These are phyloP conservation scores for Trichophyton equinum DNA, from an alignment of 2,329 filamentous ascomycete species.

Conservation along the genomic window DNA sequence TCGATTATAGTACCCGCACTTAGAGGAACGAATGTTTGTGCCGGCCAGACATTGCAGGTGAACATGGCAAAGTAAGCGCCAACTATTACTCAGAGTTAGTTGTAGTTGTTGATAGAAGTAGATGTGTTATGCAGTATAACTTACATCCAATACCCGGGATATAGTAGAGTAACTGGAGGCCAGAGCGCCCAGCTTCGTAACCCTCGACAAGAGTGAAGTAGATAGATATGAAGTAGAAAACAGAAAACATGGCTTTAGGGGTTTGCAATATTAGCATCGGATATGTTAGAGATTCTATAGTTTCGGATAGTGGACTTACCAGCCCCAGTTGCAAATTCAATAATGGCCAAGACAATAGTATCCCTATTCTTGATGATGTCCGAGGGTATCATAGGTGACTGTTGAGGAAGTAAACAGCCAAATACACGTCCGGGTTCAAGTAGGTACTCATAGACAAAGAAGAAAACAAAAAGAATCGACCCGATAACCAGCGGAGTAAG, in stretches of 20 bases:
- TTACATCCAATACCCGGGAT: slow-evolving; percentile 49
- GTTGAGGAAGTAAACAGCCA: slow-evolving; percentile 38
- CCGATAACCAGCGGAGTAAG: slow-evolving; percentile 40
- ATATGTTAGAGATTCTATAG: slow-evolving; percentile 43
- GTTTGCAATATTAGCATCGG: slow-evolving; percentile 45
- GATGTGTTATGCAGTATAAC: slow-evolving; percentile 11
- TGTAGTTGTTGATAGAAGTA: background rate
- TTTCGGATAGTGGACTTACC: slow-evolving; percentile 18
- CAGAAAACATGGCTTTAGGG: slow-evolving; percentile 32
- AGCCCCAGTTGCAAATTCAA: slow-evolving; percentile 50
- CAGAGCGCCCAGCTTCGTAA: slow-evolving; percentile 40
- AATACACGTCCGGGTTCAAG: slow-evolving; percentile 41
- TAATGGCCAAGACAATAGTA: slow-evolving; percentile 47
- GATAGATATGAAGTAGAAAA: slow-evolving; percentile 56
- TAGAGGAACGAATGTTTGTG: slow-evolving; percentile 49
- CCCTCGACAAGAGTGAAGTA: slow-evolving; percentile 54
- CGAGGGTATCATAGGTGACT: slow-evolving; percentile 54
- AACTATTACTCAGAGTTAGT: slow-evolving; percentile 17
- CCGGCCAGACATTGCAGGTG: slow-evolving; percentile 48
- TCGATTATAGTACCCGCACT: slow-evolving; percentile 46
- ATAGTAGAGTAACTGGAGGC: slow-evolving; percentile 50
- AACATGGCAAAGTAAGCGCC: slow-evolving; percentile 49
- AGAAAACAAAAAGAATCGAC: slow-evolving; percentile 28
- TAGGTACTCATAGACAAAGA: slow-evolving; percentile 42
- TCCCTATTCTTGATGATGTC: slow-evolving; percentile 46